Percentiles rank a stretch among this genome's conserved stretches.
Evolutionary conservation across 2,329 filamentous ascomycete species (phyloP).

Genomic region (Metarhizium brunneum): DNA sequence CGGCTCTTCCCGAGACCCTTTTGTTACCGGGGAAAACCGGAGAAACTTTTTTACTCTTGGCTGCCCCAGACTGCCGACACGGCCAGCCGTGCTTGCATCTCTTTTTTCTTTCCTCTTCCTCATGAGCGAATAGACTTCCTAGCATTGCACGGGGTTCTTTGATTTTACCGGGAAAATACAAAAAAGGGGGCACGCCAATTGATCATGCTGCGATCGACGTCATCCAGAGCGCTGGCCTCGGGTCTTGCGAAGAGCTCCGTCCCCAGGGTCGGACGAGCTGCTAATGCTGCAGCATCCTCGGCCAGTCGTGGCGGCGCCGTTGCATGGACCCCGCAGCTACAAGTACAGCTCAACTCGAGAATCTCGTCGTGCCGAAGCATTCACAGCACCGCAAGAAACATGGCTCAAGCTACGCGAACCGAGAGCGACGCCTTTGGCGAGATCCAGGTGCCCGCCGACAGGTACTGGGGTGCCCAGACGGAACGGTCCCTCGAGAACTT

Average conservation of each 20-base stretch:
- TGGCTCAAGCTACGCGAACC: slow-evolving; percentile 50
- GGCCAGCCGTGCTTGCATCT: not conserved
- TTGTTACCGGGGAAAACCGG: not conserved
- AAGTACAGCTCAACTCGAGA: not conserved
- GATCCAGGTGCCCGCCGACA: slow-evolving; percentile 82
- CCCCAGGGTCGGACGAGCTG: slow-evolving; percentile 1
- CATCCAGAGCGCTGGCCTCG: slow-evolving; percentile 3
- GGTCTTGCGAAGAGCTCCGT: slow-evolving; percentile 1
- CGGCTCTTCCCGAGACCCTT: not conserved
- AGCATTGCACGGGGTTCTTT: not conserved
- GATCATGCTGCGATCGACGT: slow-evolving; percentile 5
- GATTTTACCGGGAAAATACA: not conserved
- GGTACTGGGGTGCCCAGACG: slow-evolving; percentile 98
- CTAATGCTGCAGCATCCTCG: not conserved
- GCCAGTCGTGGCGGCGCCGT: not conserved
- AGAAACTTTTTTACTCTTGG: not conserved
- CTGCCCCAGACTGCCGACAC: not conserved
- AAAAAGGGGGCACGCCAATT: not conserved
- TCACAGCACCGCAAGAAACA: slow-evolving; percentile 7
- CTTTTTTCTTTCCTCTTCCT: not conserved
- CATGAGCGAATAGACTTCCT: not conserved
- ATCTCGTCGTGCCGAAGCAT: not conserved
- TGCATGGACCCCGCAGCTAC: slow-evolving; percentile 4
- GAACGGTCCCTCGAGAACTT: slow-evolving; percentile 96
- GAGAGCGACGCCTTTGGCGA: slow-evolving; percentile 98